Evolutionary conservation across 2,329 filamentous ascomycete genomes (phyloP), one percentile per base, ranked within the genome.

Genomic region (Pseudogymnoascus sp.): DNA sequence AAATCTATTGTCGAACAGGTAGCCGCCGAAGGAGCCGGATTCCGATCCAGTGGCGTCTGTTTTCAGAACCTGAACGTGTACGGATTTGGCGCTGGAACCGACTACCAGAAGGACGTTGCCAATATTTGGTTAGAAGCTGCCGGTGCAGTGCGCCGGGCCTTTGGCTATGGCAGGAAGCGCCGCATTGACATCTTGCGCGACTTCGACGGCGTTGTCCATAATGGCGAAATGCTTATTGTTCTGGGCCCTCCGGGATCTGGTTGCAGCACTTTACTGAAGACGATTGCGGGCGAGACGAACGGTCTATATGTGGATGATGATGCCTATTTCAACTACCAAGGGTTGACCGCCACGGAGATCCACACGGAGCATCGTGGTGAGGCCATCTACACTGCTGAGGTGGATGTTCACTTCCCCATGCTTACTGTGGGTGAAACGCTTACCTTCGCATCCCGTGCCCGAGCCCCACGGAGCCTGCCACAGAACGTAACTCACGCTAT

Each of bases 361-460:
- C 76, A 78, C 41, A 78, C 78, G 64, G 78, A 85, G 68, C 88
- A 85, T 68, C 81, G 84, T 62, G 85, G 85, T 22, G 86, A 85
- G 74, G 79, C 86, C 1, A 78, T 89, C 8, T 92, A 92, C 72
- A 91, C 90, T 67, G 86, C 89, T n/a, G 89, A 92, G 75, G 79
- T 82, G 35, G 87, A 90, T 70, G 80, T 87, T 35, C 89, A 92
- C 72, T 92, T 91, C 66, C 86, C 89, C 0, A 85, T 88, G 12
- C 76, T 93, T 11, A 90, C 86, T 0, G 89, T 92, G 19, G 85
- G 87, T 1, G 82, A 91, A 66, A 93, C 89, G 0, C 78, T 93
- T 0, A 81, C 84, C 59, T 92, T 93, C 70, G 89, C 90, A 0
- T 81, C 89, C 2, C 82, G 85, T 50, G 84, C 85, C 0, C 80